Percentiles rank a stretch among this genome's conserved stretches.
phyloP scores from a whole-genome alignment of 2,329 filamentous ascomycete species.

The Verticillium dahliae region DNA sequence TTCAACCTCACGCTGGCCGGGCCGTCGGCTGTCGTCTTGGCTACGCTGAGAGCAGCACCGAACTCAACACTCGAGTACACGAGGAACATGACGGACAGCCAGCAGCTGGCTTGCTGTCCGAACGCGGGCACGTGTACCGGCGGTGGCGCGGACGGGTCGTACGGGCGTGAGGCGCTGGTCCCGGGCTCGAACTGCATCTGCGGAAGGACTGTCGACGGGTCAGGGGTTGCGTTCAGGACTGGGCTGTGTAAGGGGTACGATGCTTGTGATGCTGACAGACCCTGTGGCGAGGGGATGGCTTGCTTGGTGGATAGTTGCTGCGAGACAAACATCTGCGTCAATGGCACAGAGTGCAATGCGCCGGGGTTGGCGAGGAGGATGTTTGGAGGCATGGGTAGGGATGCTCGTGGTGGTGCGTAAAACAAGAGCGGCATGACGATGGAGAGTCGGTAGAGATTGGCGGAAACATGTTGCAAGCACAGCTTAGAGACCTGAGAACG shows the following conservation, averaged over 20 bases:
- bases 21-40: slow-evolving; percentile 18
- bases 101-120: slow-evolving; percentile 24
- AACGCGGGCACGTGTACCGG: slow-evolving; percentile 12
- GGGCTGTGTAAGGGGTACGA: slow-evolving; percentile 1
- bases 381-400: not conserved
- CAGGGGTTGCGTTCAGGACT: slow-evolving; percentile 6
- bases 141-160: slow-evolving; percentile 16
- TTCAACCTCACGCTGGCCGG: slow-evolving; percentile 25
- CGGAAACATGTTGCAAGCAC: no score
- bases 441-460: no score
- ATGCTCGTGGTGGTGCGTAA: not conserved
- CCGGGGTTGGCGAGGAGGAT: not conserved
- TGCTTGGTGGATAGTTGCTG: slow-evolving; percentile 10
- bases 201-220: slow-evolving; percentile 16
- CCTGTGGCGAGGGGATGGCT: slow-evolving; percentile 1
- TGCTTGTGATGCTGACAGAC: slow-evolving; percentile 1
- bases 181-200: slow-evolving; percentile 25
- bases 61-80: not conserved
- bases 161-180: slow-evolving; percentile 23
- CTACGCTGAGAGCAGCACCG: slow-evolving; percentile 7
- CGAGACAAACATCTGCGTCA: slow-evolving; percentile 9
- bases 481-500: no score
- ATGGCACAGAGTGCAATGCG: slow-evolving; percentile 10
- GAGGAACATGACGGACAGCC: slow-evolving; percentile 24
- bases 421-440: not conserved